phyloP scores from a whole-genome alignment of 805 yeast genomes.

The Barnettozyma botsteinii region DNA sequence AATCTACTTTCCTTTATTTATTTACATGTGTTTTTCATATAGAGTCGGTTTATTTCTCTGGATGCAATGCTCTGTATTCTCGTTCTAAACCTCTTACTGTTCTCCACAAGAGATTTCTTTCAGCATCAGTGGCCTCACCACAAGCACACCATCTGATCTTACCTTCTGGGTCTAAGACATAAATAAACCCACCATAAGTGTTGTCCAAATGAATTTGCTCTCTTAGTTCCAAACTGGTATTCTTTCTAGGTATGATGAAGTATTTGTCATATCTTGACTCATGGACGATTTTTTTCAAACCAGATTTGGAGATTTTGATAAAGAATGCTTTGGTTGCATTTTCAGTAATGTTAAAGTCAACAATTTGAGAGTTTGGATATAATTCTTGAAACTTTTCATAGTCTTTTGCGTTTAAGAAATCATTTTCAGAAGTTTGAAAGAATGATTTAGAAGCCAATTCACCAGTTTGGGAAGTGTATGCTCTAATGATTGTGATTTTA shows the following conservation, averaged over 20 bases:
- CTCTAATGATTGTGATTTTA: slow-evolving; percentile 57
- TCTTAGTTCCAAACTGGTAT: slow-evolving; percentile 51
- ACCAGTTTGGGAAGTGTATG: slow-evolving; percentile 66
- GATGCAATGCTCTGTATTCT: slow-evolving; percentile 32
- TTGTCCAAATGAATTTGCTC: slow-evolving; percentile 63
- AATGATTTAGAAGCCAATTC: slow-evolving; percentile 58
- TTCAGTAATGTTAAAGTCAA: slow-evolving; percentile 75
- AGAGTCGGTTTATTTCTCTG: background rate
- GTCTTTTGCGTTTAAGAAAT: slow-evolving; percentile 36
- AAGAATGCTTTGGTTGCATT: slow-evolving; percentile 62
- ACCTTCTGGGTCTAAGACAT: slow-evolving; percentile 67
- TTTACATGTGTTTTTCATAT: background rate
- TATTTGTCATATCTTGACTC: slow-evolving; percentile 49
- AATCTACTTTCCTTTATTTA: too few species aligned
- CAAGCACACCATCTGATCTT: slow-evolving; percentile 89
- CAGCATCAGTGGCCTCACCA: slow-evolving; percentile 71
- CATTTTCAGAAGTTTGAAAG: slow-evolving; percentile 42
- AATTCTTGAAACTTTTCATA: slow-evolving; percentile 33
- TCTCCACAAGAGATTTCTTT: slow-evolving; percentile 57
- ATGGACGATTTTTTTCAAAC: slow-evolving; percentile 40
- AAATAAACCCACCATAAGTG: slow-evolving; percentile 75
- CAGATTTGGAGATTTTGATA: slow-evolving; percentile 45
- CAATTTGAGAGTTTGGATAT: slow-evolving; percentile 57
- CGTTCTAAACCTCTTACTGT: slow-evolving; percentile 53
- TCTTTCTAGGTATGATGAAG: slow-evolving; percentile 57